These are phyloP conservation scores for Chernovozyma sophiae-reginae DNA, from an alignment of 1,139 yeast species.

Conservation along the genomic window DNA sequence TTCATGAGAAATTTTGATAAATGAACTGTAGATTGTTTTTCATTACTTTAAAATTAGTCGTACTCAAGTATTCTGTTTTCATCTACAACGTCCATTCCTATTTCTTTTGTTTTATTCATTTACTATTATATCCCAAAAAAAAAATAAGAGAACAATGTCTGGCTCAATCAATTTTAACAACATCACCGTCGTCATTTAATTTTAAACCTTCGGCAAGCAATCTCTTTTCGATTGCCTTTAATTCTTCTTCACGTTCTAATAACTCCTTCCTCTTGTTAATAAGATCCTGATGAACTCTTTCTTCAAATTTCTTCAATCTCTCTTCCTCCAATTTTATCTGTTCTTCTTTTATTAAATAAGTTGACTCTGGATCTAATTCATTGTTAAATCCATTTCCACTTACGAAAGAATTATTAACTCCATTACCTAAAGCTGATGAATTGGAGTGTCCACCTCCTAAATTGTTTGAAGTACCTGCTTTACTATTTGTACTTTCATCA, in stretches of 20 bases:
- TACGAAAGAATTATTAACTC: neutral
- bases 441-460: neutral
- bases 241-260: conserved; percentile 82
- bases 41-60: neutral
- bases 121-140: neutral
- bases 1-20: too few relatives aligned
- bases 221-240: conserved; percentile 76
- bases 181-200: conserved; percentile 40
- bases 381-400: conserved; percentile 2
- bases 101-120: neutral
- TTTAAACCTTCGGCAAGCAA: conserved; percentile 55
- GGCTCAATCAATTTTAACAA: conserved; percentile 24
- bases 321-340: conserved; percentile 79
- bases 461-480: neutral
- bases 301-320: conserved; percentile 72
- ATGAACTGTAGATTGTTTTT: too few relatives aligned
- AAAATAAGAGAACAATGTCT: neutral
- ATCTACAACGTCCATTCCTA: too few relatives aligned
- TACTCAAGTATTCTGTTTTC: too few relatives aligned
- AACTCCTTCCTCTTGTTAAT: conserved; percentile 80
- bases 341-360: conserved; percentile 67
- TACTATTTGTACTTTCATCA: neutral
- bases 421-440: conserved; percentile 6
- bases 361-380: conserved; percentile 34
- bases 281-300: conserved; percentile 86